phyloP scores from a whole-genome alignment of 495 filamentous ascomycete genomes.

The Aspergillus homomorphus region DNA sequence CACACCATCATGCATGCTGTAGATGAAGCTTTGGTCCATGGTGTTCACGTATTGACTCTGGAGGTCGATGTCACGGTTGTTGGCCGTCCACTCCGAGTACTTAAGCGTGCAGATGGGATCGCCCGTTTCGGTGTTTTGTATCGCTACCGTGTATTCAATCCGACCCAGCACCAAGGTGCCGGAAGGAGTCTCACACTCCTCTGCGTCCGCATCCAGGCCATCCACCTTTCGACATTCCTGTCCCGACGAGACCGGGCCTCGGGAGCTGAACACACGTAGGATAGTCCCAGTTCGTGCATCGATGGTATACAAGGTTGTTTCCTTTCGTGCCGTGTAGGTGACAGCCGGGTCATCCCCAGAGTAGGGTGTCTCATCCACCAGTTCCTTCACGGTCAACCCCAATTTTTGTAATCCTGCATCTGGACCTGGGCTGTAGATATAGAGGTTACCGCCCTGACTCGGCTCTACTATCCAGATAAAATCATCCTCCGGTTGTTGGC shows the following conservation, averaged over 20 bases:
- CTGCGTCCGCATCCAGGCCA: conserved; percentile 58
- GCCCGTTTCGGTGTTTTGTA: conserved; percentile 71
- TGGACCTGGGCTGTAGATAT: conserved; percentile 70
- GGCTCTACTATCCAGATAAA: conserved; percentile 98
- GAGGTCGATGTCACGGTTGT: conserved; percentile 86
- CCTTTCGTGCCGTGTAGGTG: conserved; percentile 77
- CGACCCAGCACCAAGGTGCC: conserved; percentile 75
- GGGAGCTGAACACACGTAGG: conserved; percentile 59
- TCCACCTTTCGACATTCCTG: conserved; percentile 54
- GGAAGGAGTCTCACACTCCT: conserved; percentile 68
- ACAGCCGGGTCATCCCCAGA: conserved; percentile 65
- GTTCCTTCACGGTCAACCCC: conserved; percentile 72
- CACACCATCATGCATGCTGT: conserved; percentile 81
- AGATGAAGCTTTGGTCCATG: conserved; percentile 86
- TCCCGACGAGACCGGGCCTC: conserved; percentile 48
- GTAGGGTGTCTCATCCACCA: conserved; percentile 69
- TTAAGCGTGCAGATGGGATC: conserved; percentile 83
- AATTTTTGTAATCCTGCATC: conserved; percentile 60
- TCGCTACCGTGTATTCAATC: conserved; percentile 83
- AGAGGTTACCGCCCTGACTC: conserved; percentile 81
- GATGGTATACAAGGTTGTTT: conserved; percentile 75
- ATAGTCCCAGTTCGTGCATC: conserved; percentile 81
- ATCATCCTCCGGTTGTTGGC: conserved; percentile 64
- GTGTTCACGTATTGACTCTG: conserved; percentile 73
- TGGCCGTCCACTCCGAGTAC: conserved; percentile 93